Percentiles rank a stretch among this genome's conserved stretches.
phyloP scores from a whole-genome alignment of 2,329 filamentous ascomycete species.

The Fusarium algeriense region DNA sequence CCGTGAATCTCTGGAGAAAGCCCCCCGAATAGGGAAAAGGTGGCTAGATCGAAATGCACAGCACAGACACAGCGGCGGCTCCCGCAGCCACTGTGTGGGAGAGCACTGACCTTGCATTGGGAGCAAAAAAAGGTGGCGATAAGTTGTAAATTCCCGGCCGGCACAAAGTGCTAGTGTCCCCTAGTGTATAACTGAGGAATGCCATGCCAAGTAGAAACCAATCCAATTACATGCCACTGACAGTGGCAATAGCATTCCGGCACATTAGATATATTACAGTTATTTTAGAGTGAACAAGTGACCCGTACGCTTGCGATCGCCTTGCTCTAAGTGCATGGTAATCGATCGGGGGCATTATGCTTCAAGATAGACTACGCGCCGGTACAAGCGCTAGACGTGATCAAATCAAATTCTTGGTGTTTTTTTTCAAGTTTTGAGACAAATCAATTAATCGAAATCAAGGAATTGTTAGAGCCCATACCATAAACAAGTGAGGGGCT shows the following conservation, averaged over 20 bases:
- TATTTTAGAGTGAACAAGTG: neutral
- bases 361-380: neutral
- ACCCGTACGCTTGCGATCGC: neutral
- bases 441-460: neutral
- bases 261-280: neutral
- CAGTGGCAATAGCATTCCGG: neutral
- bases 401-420: neutral
- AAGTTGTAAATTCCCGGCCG: neutral
- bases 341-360: neutral
- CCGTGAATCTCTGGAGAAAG: accelerated
- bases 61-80: slow-evolving; percentile 1
- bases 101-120: neutral
- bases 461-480: neutral
- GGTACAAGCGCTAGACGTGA: neutral
- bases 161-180: neutral
- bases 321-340: neutral
- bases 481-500: neutral
- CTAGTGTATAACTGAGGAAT: slow-evolving; percentile 1
- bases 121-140: neutral
- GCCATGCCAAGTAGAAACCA: neutral
- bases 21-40: neutral
- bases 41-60: neutral
- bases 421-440: neutral
- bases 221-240: slow-evolving; percentile 12
- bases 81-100: slow-evolving; percentile 9